phyloP scores from a whole-genome alignment of 495 filamentous ascomycete species.

The Xylaria longipes region DNA sequence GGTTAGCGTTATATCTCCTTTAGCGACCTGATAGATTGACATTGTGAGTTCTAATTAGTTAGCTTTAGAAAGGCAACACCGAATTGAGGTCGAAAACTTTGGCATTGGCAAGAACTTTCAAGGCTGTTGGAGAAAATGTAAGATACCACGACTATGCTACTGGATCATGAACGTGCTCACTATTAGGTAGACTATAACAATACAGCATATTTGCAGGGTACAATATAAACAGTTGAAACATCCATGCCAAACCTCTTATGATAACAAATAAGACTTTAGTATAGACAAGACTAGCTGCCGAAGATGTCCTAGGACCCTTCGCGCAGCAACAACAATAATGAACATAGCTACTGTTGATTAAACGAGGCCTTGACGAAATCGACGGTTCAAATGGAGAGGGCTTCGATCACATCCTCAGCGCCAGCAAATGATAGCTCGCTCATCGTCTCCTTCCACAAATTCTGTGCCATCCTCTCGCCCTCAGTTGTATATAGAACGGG shows the following conservation, averaged over 20 bases:
- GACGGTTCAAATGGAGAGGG: neutral
- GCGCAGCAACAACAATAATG: neutral
- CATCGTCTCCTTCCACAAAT: constrained; percentile 51
- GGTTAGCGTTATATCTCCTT: too few relatives aligned
- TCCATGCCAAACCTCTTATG: neutral
- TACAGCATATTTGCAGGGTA: neutral
- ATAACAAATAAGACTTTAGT: neutral
- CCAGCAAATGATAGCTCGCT: constrained; percentile 48
- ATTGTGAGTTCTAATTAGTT: too few relatives aligned
- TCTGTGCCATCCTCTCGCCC: constrained; percentile 40
- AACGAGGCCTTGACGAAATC: neutral
- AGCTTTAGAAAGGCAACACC: too few relatives aligned
- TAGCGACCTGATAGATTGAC: too few relatives aligned
- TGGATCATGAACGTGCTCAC: neutral
- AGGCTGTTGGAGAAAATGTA: neutral
- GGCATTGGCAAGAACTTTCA: neutral
- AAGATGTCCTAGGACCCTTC: neutral
- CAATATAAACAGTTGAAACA: neutral
- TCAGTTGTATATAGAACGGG: constrained; percentile 42
- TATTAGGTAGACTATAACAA: neutral
- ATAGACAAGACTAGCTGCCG: neutral
- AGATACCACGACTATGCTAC: neutral
- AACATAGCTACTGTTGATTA: neutral
- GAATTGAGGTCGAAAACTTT: too few relatives aligned
- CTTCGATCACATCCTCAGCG: constrained; percentile 15